Base-by-base conservation (phyloP, 306 rosid genomes). In the Fragaria vesca region DNA sequence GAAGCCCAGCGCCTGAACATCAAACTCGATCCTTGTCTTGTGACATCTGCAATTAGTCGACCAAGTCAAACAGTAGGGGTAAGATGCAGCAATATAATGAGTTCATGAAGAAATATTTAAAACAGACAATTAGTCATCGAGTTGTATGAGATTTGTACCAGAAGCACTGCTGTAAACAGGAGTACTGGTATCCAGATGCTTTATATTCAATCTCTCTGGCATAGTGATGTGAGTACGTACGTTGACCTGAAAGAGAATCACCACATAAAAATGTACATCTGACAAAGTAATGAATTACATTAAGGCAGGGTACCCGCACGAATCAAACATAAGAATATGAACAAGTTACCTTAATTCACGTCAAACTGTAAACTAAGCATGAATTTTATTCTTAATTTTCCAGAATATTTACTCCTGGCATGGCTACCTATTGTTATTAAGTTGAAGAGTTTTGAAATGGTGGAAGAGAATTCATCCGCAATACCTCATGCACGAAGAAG, bases 1-100 rank as follows among this genome's bases (percentile, higher is more conserved):
- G 95, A 79, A 81, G 98, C 98, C 97, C 98, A 94, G 12, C 98
- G 93, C 76, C 92, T 81, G 72, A 92, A 88, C 50, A 88, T 79
- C 68, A 94, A 50, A 85, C 91, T 87, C 83, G 90, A 84, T 67
- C 97, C 97, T 72, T 85, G 91, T 62, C 90, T 89, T 54, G 89
- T 85, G 75, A 83, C 93, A 85, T 90, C 95, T 94, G 78, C 28
- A 72, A 40, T 38, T 30, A 61, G 50, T 45, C n/a, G 26, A 43
- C 24, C 50, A 21, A 11, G 72, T 72, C 51, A 86, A 58, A 34
- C 73, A 82, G 63, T 70, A 70, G 65, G 48, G 51, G 73, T 70
- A 66, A 51, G 71, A 52, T 47, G 75, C 66, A 65, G 69, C 28
- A 78, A 76, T 34, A 48, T 47, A 69, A 63, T 24, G 32, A 21